Conservation (phyloP, 2,329 filamentous ascomycete species). For the Colletotrichum limetticola region DNA sequence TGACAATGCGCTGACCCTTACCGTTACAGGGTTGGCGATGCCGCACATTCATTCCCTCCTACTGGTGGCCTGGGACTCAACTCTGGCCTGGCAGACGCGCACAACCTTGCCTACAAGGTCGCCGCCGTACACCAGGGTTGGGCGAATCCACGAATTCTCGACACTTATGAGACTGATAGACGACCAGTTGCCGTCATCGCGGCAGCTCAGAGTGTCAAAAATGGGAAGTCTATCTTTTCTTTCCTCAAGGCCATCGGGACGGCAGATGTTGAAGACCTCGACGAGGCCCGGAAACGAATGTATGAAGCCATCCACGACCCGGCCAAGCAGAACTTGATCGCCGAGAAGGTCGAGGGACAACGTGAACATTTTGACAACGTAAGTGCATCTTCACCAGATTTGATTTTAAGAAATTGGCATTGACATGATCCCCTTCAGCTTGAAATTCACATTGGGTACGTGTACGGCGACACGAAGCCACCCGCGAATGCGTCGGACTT, state of each 20-base stretch:
- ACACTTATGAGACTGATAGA: slow-evolving; percentile 50
- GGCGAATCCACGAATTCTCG: slow-evolving; percentile 44
- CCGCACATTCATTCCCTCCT: slow-evolving; percentile 47
- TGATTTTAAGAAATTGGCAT: neutral
- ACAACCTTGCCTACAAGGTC: slow-evolving; percentile 49
- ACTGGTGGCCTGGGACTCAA: slow-evolving; percentile 47
- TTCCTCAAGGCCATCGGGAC: slow-evolving; percentile 51
- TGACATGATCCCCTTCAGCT: slow-evolving; percentile 35
- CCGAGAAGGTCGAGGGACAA: slow-evolving; percentile 47
- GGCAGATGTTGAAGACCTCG: slow-evolving; percentile 42
- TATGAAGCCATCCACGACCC: slow-evolving; percentile 43
- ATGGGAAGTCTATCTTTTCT: slow-evolving; percentile 53
- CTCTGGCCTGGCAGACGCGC: slow-evolving; percentile 45
- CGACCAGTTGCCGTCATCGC: slow-evolving; percentile 51
- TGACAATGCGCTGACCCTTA: neutral
- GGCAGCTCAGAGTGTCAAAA: slow-evolving; percentile 54
- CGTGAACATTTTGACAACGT: slow-evolving; percentile 54
- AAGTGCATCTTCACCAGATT: neutral
- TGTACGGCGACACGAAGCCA: slow-evolving; percentile 47
- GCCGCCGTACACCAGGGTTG: slow-evolving; percentile 46
- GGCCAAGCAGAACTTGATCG: slow-evolving; percentile 43
- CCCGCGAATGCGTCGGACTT: slow-evolving; percentile 51
- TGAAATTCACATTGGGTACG: slow-evolving; percentile 55
- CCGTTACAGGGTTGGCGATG: slow-evolving; percentile 41
- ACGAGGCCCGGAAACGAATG: slow-evolving; percentile 44